Percentiles rank a stretch among this genome's conserved stretches.
These are phyloP conservation scores for Elasticomyces elasticus DNA, from an alignment of 495 filamentous ascomycete species.

Conservation along the genomic window DNA sequence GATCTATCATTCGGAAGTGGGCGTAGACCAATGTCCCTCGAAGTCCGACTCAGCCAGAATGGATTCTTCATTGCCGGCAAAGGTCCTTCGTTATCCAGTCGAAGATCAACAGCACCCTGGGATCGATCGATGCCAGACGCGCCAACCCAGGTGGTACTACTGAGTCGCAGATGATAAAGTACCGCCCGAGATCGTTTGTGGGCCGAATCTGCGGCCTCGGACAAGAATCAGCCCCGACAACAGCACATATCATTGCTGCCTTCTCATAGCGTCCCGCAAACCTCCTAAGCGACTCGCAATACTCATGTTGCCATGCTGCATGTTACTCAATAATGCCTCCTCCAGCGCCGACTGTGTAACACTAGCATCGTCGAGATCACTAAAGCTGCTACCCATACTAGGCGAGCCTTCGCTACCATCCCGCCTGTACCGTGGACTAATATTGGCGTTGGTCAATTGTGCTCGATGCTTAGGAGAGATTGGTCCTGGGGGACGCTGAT, in stretches of 20 bases:
- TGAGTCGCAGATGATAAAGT: no score
- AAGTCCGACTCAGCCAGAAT: no score
- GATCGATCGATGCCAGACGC: no score
- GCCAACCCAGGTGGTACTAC: no score
- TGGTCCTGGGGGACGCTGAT: constrained; percentile 24
- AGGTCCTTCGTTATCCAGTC: no score
- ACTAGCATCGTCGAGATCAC: constrained; percentile 90
- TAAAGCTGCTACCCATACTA: constrained; percentile 97
- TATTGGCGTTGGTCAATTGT: constrained; percentile 8
- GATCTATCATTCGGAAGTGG: no score
- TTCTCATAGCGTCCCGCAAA: background rate
- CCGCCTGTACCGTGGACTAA: constrained; percentile 45
- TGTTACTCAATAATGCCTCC: constrained; percentile 83
- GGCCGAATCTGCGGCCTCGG: no score
- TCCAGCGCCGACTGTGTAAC: constrained; percentile 91
- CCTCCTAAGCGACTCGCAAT: constrained; percentile 60
- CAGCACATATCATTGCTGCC: background rate
- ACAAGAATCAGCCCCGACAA: no score
- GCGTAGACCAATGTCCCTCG: no score
- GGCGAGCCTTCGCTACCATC: constrained; percentile 78
- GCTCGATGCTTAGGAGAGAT: constrained; percentile 46
- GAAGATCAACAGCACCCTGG: no score
- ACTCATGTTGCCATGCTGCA: constrained; percentile 63
- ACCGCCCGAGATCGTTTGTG: no score
- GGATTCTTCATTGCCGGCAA: no score